Evolutionary conservation across 768 basidiomycete genomes (phyloP), one percentile per base, ranked within the genome.

Genomic region (Mycena pura): DNA sequence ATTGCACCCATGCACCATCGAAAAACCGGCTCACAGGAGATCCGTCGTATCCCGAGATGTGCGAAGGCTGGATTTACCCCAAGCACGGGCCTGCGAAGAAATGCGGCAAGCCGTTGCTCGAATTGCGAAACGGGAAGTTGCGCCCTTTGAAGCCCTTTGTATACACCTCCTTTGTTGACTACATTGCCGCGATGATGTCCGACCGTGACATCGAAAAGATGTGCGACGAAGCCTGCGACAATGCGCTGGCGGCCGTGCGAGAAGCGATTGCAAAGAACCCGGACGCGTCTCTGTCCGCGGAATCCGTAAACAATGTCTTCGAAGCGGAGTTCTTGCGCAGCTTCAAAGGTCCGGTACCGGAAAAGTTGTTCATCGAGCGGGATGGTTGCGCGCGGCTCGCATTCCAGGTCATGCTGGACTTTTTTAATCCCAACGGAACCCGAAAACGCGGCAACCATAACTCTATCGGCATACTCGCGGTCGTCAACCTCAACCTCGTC

Each of bases 401-500:
- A 1, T 73, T 71, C 28, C 57, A 48, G 0, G 43, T 73, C 0
- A 63, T 70, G 22, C 10, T 73, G 3, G 67, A 75, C 40, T 71
- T 70, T 28, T 74, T 77, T 65, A 71, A 73, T 36, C 44, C 69
- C 0, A 43, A 73, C 40, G 69, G 67, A 10, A 67, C 57, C 13
- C 56, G 9, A 10, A 58, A 63, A n/a, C 31, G 29, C 10, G 68
- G 68, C 8, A 56, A 51, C 5, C 53, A 24, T 17, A 62, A 60
- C 1, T 74, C 70, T 11, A 64, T 60, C 3, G 70, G 72, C 2
- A 44, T 74, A 3, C 72, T 76, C 7, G 70, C 68, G 5, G 59
- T 69, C 21, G 66, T 64, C 3, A 69, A 66, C 36, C 53, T 75
- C 1, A 76, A 74, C 44, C 68, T 77, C 6, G 70, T 70, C 7